Conservation (phyloP, 192 early-diverging fungal species). For the Cladochytrium replicatum region DNA sequence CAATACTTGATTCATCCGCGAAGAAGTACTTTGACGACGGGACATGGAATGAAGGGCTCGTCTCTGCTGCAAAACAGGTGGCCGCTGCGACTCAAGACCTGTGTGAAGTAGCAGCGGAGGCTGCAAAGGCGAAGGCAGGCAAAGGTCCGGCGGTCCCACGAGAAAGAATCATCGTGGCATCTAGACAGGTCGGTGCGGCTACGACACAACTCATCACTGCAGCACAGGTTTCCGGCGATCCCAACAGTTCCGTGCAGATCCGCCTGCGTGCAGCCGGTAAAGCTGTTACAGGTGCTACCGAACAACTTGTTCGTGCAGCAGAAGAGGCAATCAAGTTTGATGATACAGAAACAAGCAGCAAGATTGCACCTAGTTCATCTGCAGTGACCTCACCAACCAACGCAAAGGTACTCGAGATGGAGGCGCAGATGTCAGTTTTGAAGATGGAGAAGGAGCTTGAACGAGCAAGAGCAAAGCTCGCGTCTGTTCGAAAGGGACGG, state of each 20-base stretch:
- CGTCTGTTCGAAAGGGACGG: slow-evolving; percentile 37
- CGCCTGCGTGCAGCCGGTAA: slow-evolving; percentile 44
- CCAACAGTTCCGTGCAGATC: slow-evolving; percentile 31
- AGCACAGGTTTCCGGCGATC: slow-evolving; percentile 25
- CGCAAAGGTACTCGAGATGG: slow-evolving; percentile 39
- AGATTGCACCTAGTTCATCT: background rate
- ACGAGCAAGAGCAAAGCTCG: slow-evolving; percentile 33
- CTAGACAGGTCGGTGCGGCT: slow-evolving; percentile 32
- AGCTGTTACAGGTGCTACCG: slow-evolving; percentile 41
- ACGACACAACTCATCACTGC: slow-evolving; percentile 44
- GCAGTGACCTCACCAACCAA: slow-evolving; percentile 2
- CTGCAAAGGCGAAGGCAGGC: slow-evolving; percentile 31
- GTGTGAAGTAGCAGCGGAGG: slow-evolving; percentile 41
- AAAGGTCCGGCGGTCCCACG: slow-evolving; percentile 16
- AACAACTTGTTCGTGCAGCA: slow-evolving; percentile 38
- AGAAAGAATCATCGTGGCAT: slow-evolving; percentile 39
- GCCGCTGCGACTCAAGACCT: slow-evolving; percentile 34
- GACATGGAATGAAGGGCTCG: slow-evolving; percentile 51
- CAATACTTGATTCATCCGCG: background rate
- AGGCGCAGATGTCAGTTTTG: slow-evolving; percentile 44
- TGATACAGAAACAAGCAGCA: slow-evolving; percentile 26
- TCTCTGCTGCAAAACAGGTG: slow-evolving; percentile 46
- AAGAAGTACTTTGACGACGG: slow-evolving; percentile 42
- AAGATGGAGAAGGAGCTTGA: slow-evolving; percentile 54
- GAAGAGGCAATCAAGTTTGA: slow-evolving; percentile 35